These are phyloP conservation scores for Eragrostis nindensis DNA, from an alignment of 176 grass and related monocot species.

Conservation along the genomic window DNA sequence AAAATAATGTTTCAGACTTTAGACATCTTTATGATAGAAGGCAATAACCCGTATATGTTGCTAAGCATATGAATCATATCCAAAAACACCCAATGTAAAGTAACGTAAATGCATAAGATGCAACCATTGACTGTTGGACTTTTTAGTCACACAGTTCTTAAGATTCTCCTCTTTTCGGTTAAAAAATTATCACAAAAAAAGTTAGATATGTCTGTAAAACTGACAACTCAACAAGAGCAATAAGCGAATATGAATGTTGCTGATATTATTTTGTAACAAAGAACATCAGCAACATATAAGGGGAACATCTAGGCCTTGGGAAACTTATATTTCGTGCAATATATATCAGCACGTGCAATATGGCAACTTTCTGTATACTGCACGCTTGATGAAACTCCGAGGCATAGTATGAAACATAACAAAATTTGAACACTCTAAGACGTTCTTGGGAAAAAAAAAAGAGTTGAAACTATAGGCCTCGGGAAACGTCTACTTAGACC, in stretches of 20 bases:
- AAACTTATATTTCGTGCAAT: no score
- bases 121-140: slow-evolving; percentile 3
- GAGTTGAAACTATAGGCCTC: no score
- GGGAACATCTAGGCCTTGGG: no score
- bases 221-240: slow-evolving; percentile 36
- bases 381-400: no score
- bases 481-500: not conserved
- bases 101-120: not conserved
- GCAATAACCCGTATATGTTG: not conserved
- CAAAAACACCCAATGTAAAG: not conserved
- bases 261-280: no score
- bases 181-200: not conserved
- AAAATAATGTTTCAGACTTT: not conserved
- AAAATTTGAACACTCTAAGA: no score
- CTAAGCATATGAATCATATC: slow-evolving; percentile 16
- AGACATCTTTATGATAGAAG: slow-evolving; percentile 8
- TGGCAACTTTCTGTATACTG: no score
- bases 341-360: no score
- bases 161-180: slow-evolving; percentile 21
- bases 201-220: no score
- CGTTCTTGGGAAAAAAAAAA: no score
- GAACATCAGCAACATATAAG: no score
- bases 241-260: slow-evolving; percentile 33
- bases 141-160: not conserved
- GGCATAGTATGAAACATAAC: no score